Conservation (phyloP, 352 stramenopile species). For the Pythium graminicola region DNA sequence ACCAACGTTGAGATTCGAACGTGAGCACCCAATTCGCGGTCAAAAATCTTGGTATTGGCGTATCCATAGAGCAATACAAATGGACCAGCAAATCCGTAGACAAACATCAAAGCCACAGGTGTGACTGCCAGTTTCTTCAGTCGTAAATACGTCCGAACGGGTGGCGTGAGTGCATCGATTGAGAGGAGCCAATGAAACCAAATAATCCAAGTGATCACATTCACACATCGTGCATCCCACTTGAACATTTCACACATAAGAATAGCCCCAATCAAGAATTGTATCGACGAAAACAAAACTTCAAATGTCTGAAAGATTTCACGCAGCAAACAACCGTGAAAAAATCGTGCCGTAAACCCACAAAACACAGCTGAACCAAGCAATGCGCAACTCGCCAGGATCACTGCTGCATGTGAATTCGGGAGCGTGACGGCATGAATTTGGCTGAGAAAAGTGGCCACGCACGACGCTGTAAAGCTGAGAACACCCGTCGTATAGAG, state of each 20-base stretch:
- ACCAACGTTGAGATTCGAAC: slow-evolving; percentile 16
- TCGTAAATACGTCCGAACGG: slow-evolving; percentile 17
- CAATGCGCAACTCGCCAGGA: slow-evolving; percentile 11
- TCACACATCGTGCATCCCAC: slow-evolving; percentile 30
- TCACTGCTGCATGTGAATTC: background rate
- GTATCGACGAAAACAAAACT: slow-evolving; percentile 22
- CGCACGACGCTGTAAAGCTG: slow-evolving; percentile 11
- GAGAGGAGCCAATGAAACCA: slow-evolving; percentile 47
- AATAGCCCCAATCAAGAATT: slow-evolving; percentile 12
- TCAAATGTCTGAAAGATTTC: slow-evolving; percentile 22
- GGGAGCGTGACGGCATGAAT: background rate
- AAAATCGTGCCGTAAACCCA: slow-evolving; percentile 12
- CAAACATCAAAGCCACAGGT: slow-evolving; percentile 15
- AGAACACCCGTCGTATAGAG: slow-evolving; percentile 15
- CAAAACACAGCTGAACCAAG: slow-evolving; percentile 14
- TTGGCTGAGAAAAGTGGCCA: slow-evolving; percentile 18
- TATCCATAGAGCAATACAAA: slow-evolving; percentile 27
- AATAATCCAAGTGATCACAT: slow-evolving; percentile 33
- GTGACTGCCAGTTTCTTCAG: slow-evolving; percentile 23
- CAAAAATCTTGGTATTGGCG: slow-evolving; percentile 11
- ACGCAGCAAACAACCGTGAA: slow-evolving; percentile 19
- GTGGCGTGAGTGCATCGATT: slow-evolving; percentile 40
- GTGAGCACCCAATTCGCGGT: slow-evolving; percentile 5
- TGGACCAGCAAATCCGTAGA: slow-evolving; percentile 21
- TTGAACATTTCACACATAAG: slow-evolving; percentile 29